A percentile compares a stretch with the other conserved stretches of the same genome.
Conservation (phyloP, 345 rosid species). For the Eucalyptus erythrocorys region DNA sequence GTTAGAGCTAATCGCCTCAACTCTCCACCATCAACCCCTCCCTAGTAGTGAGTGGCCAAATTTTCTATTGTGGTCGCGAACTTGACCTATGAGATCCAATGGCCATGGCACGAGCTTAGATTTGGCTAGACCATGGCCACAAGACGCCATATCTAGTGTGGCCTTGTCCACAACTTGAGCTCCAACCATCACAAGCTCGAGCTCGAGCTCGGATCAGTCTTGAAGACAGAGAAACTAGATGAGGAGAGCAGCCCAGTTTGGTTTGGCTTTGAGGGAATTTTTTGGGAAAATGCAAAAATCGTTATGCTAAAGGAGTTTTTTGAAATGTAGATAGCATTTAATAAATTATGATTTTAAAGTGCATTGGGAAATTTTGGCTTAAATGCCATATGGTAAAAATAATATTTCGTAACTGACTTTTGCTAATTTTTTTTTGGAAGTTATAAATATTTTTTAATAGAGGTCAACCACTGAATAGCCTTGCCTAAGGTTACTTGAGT, state of each 20-base stretch:
- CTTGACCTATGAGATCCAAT: not conserved
- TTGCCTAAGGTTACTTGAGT: no score
- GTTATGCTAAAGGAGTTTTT: no score
- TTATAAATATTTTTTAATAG: no score
- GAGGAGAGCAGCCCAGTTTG: no score
- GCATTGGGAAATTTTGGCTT: no score
- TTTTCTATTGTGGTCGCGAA: not conserved
- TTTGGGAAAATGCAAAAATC: no score
- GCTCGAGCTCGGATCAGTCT: not conserved
- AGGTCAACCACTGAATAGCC: fast-evolving
- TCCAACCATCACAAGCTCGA: not conserved
- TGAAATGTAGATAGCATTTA: no score
- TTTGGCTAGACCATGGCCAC: not conserved
- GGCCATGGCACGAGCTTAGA: not conserved
- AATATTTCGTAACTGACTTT: no score
- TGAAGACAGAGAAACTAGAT: not conserved
- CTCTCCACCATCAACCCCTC: not conserved
- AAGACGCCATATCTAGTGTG: not conserved
- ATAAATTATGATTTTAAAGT: no score
- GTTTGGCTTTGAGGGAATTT: no score
- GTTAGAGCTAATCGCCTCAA: not conserved
- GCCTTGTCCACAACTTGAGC: not conserved
- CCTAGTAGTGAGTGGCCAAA: not conserved
- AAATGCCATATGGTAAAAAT: no score
- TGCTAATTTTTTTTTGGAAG: no score